Conservation (phyloP, 768 basidiomycete species). For the Mycena maculata region DNA sequence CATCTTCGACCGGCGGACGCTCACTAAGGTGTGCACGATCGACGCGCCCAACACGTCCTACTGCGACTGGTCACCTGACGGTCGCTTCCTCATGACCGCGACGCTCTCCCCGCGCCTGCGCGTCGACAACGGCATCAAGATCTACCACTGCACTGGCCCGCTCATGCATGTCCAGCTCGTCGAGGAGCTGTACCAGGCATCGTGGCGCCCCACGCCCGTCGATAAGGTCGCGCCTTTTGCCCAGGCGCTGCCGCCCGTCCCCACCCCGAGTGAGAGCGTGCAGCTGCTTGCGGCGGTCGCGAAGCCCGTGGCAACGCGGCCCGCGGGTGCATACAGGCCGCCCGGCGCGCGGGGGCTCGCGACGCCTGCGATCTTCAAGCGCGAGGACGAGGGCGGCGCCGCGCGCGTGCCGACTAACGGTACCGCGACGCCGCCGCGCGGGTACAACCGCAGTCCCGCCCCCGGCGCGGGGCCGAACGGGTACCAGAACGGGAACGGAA, state of each 20-base stretch:
- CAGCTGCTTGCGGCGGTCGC: constrained; percentile 57
- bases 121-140: constrained; percentile 97
- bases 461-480: constrained; percentile 54
- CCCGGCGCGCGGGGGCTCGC: constrained; percentile 92
- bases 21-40: constrained; percentile 81
- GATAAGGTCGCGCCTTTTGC: constrained; percentile 78
- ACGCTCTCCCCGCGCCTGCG: constrained; percentile 95
- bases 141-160: constrained; percentile 92
- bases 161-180: constrained; percentile 85
- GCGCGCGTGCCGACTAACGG: constrained; percentile 64
- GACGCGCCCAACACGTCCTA: constrained; percentile 94
- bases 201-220: constrained; percentile 82
- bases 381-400: constrained; percentile 89
- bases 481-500: constrained; percentile 48
- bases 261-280: constrained; percentile 71
- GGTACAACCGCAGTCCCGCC: constrained; percentile 68
- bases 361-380: constrained; percentile 89
- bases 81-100: constrained; percentile 92
- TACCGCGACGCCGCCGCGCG: constrained; percentile 71
- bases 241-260: constrained; percentile 72
- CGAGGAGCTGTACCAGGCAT: constrained; percentile 91
- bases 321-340: constrained; percentile 91
- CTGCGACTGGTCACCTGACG: constrained; percentile 97
- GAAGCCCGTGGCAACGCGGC: constrained; percentile 69
- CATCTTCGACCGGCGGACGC: constrained; percentile 87